Percentiles rank a stretch among this genome's conserved stretches.
Conservation (phyloP, 768 basidiomycete species). For the Russula sp. region DNA sequence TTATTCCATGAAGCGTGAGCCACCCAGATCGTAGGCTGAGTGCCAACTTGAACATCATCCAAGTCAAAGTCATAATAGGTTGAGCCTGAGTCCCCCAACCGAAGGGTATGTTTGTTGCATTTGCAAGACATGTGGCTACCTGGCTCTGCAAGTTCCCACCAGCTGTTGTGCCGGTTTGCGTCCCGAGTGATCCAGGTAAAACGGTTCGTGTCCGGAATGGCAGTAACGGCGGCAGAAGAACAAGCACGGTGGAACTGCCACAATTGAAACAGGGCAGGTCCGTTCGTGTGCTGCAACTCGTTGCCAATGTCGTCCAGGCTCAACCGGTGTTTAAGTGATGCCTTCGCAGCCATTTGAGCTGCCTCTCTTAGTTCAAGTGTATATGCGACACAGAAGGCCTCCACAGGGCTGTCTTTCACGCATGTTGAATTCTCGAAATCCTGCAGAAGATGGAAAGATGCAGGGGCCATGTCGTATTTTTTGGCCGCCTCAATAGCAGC, state of each 20-base stretch:
- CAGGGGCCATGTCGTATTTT: not conserved
- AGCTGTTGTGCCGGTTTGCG: not conserved
- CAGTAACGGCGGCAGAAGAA: not conserved
- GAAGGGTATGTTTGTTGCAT: not conserved
- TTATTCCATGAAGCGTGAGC: not conserved
- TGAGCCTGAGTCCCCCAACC: not conserved
- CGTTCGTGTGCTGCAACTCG: not conserved
- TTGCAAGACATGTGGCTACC: not conserved
- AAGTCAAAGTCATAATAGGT: too few relatives aligned
- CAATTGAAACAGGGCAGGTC: not conserved
- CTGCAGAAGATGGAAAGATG: not conserved
- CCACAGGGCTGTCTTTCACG: not conserved
- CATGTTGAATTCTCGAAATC: too few relatives aligned
- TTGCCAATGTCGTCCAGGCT: not conserved
- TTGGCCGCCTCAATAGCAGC: not conserved
- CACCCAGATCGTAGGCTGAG: not conserved
- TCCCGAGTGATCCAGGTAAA: not conserved
- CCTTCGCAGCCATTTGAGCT: constrained; percentile 1
- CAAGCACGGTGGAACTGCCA: constrained; percentile 7
- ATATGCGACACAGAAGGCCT: not conserved
- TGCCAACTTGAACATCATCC: too few relatives aligned
- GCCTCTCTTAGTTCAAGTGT: not conserved
- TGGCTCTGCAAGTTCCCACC: not conserved
- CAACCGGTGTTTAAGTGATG: not conserved
- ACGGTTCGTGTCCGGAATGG: not conserved